Conservation (phyloP, 2,329 filamentous ascomycete genomes). For the Colletotrichum agaves region DNA sequence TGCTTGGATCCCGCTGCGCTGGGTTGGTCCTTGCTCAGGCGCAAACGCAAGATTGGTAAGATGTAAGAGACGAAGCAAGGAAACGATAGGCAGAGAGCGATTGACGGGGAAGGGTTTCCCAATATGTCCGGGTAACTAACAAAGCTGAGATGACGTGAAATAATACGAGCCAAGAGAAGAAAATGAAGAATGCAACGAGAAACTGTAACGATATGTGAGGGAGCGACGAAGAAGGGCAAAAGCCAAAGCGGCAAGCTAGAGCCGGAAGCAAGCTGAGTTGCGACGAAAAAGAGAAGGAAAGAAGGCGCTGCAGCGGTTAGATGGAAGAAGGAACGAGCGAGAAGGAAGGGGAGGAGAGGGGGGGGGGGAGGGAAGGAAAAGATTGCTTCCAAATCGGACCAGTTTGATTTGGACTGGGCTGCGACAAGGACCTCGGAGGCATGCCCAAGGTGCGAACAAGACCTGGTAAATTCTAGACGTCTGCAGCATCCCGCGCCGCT, state of each 20-base stretch:
- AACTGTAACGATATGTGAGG: slow-evolving; percentile 21
- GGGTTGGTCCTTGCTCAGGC: slow-evolving; percentile 33
- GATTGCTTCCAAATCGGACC: slow-evolving; percentile 10
- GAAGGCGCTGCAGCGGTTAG: slow-evolving; percentile 25
- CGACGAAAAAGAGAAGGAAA: slow-evolving; percentile 23
- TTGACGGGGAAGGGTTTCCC: slow-evolving; percentile 7
- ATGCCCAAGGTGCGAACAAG: slow-evolving; percentile 20
- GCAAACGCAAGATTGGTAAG: slow-evolving; percentile 7
- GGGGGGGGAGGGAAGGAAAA: not conserved
- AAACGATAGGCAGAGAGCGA: slow-evolving; percentile 15
- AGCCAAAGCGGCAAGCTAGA: not conserved
- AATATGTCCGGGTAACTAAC: not conserved
- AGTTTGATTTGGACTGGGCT: not conserved
- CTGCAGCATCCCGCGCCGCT: slow-evolving; percentile 1
- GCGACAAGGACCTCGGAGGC: slow-evolving; percentile 11
- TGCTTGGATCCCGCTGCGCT: slow-evolving; percentile 24
- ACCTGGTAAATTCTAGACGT: not conserved
- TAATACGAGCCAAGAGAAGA: slow-evolving; percentile 1
- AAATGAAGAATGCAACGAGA: not conserved
- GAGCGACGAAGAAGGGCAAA: slow-evolving; percentile 26
- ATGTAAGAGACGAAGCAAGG: not conserved
- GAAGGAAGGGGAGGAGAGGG: not conserved
- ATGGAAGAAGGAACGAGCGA: slow-evolving; percentile 7
- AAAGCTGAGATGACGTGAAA: not conserved
- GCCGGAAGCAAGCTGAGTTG: not conserved